Evolutionary conservation across 2,329 filamentous ascomycete species (phyloP).

Genomic region (Cucurbitaria berberidis): DNA sequence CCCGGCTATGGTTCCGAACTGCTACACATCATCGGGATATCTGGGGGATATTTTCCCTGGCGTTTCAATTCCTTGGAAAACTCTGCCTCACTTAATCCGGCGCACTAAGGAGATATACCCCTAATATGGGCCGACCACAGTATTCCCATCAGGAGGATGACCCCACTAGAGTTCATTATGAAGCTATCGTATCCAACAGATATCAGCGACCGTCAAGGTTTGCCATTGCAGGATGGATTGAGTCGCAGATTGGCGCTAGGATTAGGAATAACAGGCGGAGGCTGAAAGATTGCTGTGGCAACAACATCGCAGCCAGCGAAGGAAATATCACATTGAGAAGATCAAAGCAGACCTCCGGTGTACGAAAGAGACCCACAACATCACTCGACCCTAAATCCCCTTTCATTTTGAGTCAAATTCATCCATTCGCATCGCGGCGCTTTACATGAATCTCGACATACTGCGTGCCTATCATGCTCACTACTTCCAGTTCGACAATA

Average conservation of each 20-base stretch:
- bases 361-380: background rate
- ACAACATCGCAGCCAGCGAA: background rate
- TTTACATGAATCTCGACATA: background rate
- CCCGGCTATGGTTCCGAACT: too few relatives aligned
- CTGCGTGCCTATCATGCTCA: background rate
- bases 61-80: background rate
- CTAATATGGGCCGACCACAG: too few relatives aligned
- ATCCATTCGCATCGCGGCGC: background rate
- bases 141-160: background rate
- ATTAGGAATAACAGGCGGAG: background rate
- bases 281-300: background rate
- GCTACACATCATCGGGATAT: too few relatives aligned
- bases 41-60: background rate
- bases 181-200: background rate
- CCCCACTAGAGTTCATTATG: background rate
- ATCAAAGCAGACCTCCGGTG: background rate
- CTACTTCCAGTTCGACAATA: background rate
- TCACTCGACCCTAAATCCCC: background rate
- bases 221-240: background rate
- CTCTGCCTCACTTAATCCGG: background rate
- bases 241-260: background rate
- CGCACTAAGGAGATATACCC: too few relatives aligned
- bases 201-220: background rate
- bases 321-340: background rate
- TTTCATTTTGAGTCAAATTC: background rate